These are phyloP conservation scores for Scedosporium apiospermum DNA, from an alignment of 2,329 filamentous ascomycete genomes.

Conservation along the genomic window DNA sequence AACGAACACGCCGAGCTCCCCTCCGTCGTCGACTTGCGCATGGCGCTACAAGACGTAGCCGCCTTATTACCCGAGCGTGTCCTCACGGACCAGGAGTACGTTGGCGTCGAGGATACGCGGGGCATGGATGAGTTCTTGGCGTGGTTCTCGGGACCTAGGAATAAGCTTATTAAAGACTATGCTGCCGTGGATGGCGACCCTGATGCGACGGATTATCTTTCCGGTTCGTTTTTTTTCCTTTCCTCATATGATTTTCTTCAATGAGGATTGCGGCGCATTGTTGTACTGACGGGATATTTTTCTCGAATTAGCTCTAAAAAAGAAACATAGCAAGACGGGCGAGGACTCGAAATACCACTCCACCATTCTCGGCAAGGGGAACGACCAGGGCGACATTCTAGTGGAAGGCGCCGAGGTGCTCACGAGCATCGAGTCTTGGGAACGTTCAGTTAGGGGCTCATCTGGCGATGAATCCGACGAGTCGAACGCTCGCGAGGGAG, in stretches of 20 bases:
- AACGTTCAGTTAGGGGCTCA: conserved; percentile 26
- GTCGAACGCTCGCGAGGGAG: conserved; percentile 11
- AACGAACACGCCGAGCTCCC: conserved; percentile 49
- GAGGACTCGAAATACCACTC: conserved; percentile 81
- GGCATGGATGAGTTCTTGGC: conserved; percentile 69
- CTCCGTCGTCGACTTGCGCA: conserved; percentile 64
- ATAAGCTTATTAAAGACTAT: conserved; percentile 72
- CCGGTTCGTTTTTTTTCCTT: conserved; percentile 35
- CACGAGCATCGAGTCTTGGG: conserved; percentile 60
- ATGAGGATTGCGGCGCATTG: conserved; percentile 5
- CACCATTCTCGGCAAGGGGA: conserved; percentile 67
- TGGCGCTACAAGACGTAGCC: conserved; percentile 76
- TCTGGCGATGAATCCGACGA: conserved; percentile 9
- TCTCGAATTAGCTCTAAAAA: conserved; percentile 58
- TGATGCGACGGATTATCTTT: conserved; percentile 61
- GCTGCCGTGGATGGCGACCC: conserved; percentile 60
- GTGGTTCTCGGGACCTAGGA: conserved; percentile 67
- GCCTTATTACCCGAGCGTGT: conserved; percentile 60
- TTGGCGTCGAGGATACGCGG: conserved; percentile 63
- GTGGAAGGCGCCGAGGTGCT: conserved; percentile 65
- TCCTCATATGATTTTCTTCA: background rate
- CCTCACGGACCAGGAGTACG: conserved; percentile 59
- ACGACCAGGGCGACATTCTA: conserved; percentile 61
- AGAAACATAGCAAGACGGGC: conserved; percentile 82
- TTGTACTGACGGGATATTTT: conserved; percentile 10